Base-by-base conservation (phyloP, 164 flowering plant genomes). In the Tetracentron sinense region DNA sequence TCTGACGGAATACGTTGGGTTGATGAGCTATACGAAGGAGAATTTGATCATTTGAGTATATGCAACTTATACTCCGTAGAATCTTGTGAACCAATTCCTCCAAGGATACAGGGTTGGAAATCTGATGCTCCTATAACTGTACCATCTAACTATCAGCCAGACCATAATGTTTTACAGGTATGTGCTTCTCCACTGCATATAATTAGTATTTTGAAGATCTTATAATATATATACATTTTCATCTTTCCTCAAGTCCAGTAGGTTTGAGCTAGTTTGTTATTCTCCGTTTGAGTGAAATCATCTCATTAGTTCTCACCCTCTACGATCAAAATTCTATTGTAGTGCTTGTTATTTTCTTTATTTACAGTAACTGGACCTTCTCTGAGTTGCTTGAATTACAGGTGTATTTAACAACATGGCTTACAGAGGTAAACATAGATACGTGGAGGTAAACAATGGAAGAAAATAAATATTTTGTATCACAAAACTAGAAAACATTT, bases 371-470 rank as follows among this genome's bases (percentile, higher is more conserved):
- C 17, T n/a, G 31, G 8, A 49, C 16, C 26, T 59, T n/a, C 11
- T 7, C 38, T 44, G 0, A 12, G 20, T 17, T 64, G 11, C 59
- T 38, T 69, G 42, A 27, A 21, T 70, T 69, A 76, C 85, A 88
- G 97, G 84, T 90, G 58, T 83, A 83, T 72, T 35, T 90, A 25
- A 85, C 89, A 56, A 65, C 84, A 30, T 90, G 97, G 97, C 76
- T 86, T 54, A 76, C 78, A 20, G 95, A 85, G 65, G 86, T 80
- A 56, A 84, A 88, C 64, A 59, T 90, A 59, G 77, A 88, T 71
- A 54, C 58, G 21, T 28, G 67, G 42, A 82, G 97, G 97, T 90
- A 74, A 61, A 53, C 17, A 4, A 28, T 38, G 30, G 8, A 16
- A 23, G 51, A 15, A 35, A 23, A 16, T 33, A 4, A 33, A 33